phyloP scores from a whole-genome alignment of 306 rosid species.

The Cucurbita argyrosperma region DNA sequence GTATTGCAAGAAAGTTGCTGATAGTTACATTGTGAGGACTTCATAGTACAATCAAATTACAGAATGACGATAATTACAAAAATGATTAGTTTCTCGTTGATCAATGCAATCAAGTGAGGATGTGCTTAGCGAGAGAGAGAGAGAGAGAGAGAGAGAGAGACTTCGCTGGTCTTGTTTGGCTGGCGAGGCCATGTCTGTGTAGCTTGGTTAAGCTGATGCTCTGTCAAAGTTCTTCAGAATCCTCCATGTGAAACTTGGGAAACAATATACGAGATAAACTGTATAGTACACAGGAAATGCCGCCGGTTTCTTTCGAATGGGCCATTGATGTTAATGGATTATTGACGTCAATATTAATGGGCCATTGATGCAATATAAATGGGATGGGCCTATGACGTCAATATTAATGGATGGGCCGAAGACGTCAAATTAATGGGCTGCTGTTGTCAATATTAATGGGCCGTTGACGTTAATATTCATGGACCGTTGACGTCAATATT shows the following conservation, averaged over 20 bases:
- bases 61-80: neutral
- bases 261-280: neutral
- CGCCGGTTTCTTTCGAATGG: neutral
- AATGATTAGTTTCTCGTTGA: neutral
- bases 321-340: neutral
- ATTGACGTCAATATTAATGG: neutral
- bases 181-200: slow-evolving; percentile 33
- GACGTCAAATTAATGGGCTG: too few relatives aligned
- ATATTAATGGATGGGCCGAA: neutral
- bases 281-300: neutral
- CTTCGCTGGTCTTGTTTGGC: slow-evolving; percentile 23
- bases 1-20: neutral
- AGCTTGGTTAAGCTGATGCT: neutral
- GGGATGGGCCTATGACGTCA: neutral
- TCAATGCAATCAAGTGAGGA: neutral
- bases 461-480: too few relatives aligned
- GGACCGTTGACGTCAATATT: too few relatives aligned
- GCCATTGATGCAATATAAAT: neutral
- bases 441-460: too few relatives aligned
- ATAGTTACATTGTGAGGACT: neutral
- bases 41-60: neutral
- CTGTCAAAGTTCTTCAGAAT: neutral
- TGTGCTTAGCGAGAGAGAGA: neutral
- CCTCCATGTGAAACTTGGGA: neutral
- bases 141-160: neutral